These are phyloP conservation scores for Podaxis sp. DNA, from an alignment of 768 basidiomycete species.

Conservation along the genomic window DNA sequence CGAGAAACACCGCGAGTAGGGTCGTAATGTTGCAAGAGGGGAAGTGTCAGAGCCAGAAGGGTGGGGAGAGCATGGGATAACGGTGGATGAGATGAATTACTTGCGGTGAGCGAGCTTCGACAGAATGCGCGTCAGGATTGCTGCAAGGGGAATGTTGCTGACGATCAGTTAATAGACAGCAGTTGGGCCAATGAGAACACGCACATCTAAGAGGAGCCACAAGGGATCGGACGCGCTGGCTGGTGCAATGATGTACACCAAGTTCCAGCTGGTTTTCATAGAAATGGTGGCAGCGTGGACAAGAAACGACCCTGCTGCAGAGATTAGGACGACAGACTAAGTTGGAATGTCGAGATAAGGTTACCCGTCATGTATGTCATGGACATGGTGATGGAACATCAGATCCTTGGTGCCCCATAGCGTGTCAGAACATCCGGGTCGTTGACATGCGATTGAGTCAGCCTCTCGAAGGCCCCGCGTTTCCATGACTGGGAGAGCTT, in stretches of 20 bases:
- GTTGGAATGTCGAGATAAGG: slow-evolving; percentile 15
- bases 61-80: not conserved
- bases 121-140: slow-evolving; percentile 2
- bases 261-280: slow-evolving; percentile 21
- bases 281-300: slow-evolving; percentile 21
- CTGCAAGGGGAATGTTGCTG: not conserved
- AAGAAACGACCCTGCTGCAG: slow-evolving; percentile 19
- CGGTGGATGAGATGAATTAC: slow-evolving; percentile 3
- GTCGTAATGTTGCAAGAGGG: not conserved
- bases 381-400: slow-evolving; percentile 54
- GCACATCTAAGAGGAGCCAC: slow-evolving; percentile 15
- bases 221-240: slow-evolving; percentile 3
- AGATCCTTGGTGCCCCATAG: slow-evolving; percentile 42
- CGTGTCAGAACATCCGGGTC: slow-evolving; percentile 43
- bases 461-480: slow-evolving; percentile 24
- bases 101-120: slow-evolving; percentile 8
- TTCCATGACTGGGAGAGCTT: slow-evolving; percentile 30
- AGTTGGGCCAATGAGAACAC: not conserved
- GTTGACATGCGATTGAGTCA: slow-evolving; percentile 39
- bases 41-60: not conserved
- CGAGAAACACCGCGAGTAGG: not conserved
- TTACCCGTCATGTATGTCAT: slow-evolving; percentile 47
- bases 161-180: not conserved
- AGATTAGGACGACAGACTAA: slow-evolving; percentile 1
- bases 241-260: slow-evolving; percentile 22